Percentiles rank a stretch among this genome's conserved stretches.
Evolutionary conservation across 2,329 filamentous ascomycete genomes (phyloP).

Genomic region (Hypoxylon sp.): DNA sequence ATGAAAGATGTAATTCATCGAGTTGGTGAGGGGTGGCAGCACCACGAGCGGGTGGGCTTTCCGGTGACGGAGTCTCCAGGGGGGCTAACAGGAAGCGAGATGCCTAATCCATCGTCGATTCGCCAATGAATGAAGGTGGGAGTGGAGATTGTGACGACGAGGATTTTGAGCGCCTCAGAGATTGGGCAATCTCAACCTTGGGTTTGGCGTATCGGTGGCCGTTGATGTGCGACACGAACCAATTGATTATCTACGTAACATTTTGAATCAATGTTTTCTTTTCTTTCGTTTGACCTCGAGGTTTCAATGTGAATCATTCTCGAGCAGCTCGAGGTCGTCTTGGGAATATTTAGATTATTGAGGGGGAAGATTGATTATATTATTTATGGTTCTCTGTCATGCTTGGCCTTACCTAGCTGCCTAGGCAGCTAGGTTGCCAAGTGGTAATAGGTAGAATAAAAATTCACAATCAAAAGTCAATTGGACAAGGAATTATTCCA

Average conservation of each 20-base stretch:
- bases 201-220: conserved; percentile 25
- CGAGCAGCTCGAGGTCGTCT: no score
- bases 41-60: conserved; percentile 13
- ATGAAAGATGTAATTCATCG: conserved; percentile 14
- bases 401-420: conserved; percentile 1
- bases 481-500: conserved; percentile 12
- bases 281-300: conserved; percentile 6
- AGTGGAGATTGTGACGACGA: conserved; percentile 25
- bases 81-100: conserved; percentile 14
- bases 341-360: no score
- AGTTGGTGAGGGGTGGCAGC: conserved; percentile 15
- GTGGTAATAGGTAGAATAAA: no score
- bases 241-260: conserved; percentile 29
- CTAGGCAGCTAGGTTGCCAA: no score
- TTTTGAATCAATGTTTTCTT: conserved; percentile 24
- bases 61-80: conserved; percentile 14
- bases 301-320: conserved; percentile 26
- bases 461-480: conserved; percentile 8
- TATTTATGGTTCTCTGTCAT: conserved; percentile 1
- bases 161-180: conserved; percentile 39
- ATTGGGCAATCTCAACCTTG: conserved; percentile 44
- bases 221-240: conserved; percentile 30
- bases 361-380: not conserved
- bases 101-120: conserved; percentile 20
- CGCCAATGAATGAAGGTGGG: conserved; percentile 19